Conservation (phyloP, 257 asterid species). For the Lithospermum erythrorhizon region DNA sequence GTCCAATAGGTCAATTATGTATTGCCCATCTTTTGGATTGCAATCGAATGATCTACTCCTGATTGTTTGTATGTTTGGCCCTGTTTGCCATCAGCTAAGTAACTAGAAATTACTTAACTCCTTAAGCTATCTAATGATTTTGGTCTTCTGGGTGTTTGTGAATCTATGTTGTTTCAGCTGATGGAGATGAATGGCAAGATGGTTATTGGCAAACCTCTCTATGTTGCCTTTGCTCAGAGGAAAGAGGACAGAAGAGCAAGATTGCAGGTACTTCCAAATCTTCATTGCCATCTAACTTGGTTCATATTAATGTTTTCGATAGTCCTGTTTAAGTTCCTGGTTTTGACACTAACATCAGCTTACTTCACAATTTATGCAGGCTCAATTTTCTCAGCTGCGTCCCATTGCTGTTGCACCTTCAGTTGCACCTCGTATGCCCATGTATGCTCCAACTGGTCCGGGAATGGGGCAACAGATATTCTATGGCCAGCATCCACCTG, state of each 20-base stretch:
- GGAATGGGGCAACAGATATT: slow-evolving; percentile 29
- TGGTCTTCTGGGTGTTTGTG: not conserved
- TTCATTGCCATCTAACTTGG: not conserved
- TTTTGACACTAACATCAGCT: not conserved
- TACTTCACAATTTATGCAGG: not conserved
- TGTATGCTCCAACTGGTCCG: slow-evolving; percentile 26
- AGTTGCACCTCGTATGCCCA: slow-evolving; percentile 26
- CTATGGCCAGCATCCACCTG: slow-evolving; percentile 26
- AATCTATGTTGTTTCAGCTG: slow-evolving; percentile 28
- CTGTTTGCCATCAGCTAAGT: not conserved
- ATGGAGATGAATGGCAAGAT: slow-evolving; percentile 86
- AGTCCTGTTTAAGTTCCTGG: not conserved
- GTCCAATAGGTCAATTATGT: not conserved
- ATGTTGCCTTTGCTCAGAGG: slow-evolving; percentile 90
- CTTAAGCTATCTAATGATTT: not conserved
- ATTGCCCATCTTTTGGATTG: not conserved
- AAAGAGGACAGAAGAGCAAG: slow-evolving; percentile 91
- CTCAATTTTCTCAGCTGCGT: slow-evolving; percentile 26
- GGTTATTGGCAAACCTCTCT: slow-evolving; percentile 71
- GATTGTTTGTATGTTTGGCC: not conserved
- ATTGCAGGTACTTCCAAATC: slow-evolving; percentile 48
- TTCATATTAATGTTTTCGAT: not conserved
- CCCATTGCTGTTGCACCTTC: slow-evolving; percentile 27
- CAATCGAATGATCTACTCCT: not conserved
- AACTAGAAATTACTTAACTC: not conserved